Conservation (phyloP, 805 yeast species). For the Lachancea thermotolerans region DNA sequence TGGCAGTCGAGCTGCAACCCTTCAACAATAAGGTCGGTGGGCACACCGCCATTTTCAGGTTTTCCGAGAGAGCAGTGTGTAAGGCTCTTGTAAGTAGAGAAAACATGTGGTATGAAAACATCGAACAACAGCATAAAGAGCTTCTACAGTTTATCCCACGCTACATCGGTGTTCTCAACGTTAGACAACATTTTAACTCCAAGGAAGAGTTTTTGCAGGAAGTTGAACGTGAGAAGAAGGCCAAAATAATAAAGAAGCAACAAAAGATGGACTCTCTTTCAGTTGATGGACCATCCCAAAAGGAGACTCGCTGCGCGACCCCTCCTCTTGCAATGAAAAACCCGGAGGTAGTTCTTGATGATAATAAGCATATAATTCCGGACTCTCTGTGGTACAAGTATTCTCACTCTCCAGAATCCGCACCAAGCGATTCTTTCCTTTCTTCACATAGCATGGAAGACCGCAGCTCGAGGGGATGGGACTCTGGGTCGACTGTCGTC, state of each 20-base stretch:
- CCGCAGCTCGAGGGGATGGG: constrained; percentile 8
- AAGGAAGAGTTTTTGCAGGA: constrained; percentile 20
- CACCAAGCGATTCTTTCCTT: constrained; percentile 25
- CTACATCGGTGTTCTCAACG: constrained; percentile 91
- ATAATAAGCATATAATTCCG: constrained; percentile 87
- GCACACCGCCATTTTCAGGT: constrained; percentile 92
- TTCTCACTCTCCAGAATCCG: constrained; percentile 37
- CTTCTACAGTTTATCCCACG: constrained; percentile 82
- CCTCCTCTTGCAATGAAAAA: constrained; percentile 3
- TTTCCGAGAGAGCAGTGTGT: constrained; percentile 87
- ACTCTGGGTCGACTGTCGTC: constrained; percentile 50
- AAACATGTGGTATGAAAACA: constrained; percentile 83
- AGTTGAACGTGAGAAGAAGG: constrained; percentile 8
- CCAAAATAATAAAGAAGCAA: constrained; percentile 7
- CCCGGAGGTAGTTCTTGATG: constrained; percentile 80
- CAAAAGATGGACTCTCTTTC: constrained; percentile 1
- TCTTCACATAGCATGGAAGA: constrained; percentile 8
- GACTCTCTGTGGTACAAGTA: constrained; percentile 64
- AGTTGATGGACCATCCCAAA: not conserved
- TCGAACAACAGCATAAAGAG: constrained; percentile 72
- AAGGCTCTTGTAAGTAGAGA: constrained; percentile 88
- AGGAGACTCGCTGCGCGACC: not conserved
- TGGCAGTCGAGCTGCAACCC: constrained; percentile 86
- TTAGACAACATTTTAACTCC: constrained; percentile 55
- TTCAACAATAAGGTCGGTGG: constrained; percentile 96